Evolutionary conservation across 371 early-diverging fungal species (phyloP).

Genomic region (Zychaea mexicana): DNA sequence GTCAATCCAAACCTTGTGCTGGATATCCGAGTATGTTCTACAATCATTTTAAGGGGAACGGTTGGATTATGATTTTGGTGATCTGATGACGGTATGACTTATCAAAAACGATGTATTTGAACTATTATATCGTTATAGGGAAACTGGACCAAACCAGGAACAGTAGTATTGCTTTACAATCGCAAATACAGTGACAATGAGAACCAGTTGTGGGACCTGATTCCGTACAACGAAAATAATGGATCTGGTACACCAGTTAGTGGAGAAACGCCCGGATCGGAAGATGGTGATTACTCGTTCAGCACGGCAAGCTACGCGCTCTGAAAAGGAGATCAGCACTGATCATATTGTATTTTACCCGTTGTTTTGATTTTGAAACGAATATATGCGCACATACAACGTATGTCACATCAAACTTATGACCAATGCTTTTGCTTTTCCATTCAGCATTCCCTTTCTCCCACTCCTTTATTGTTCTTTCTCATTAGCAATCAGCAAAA

Average conservation of each 20-base stretch:
- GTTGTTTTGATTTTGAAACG: neutral
- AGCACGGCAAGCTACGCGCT: constrained; percentile 51
- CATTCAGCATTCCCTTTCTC: neutral
- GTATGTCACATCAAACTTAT: neutral
- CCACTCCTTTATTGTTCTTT: no score
- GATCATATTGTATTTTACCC: no score
- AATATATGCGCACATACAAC: no score
- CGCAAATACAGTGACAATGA: constrained; percentile 47
- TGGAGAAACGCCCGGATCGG: constrained; percentile 4
- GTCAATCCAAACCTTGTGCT: constrained; percentile 45
- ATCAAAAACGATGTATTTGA: no score
- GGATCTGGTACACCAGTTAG: neutral
- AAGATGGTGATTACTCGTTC: constrained; percentile 40
- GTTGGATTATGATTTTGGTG: neutral
- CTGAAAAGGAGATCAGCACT: constrained; percentile 7
- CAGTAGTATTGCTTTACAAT: constrained; percentile 45
- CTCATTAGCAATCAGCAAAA: no score
- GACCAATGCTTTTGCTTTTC: neutral
- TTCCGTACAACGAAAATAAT: constrained; percentile 21
- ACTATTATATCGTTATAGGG: constrained; percentile 41
- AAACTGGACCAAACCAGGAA: constrained; percentile 47
- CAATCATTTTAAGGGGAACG: neutral
- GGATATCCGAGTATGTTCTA: constrained; percentile 45
- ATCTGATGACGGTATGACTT: neutral
- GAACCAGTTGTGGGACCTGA: constrained; percentile 51